Percentiles rank a stretch among this genome's conserved stretches.
These are phyloP conservation scores for Balakata baccata DNA, from an alignment of 345 rosid species.

Conservation along the genomic window DNA sequence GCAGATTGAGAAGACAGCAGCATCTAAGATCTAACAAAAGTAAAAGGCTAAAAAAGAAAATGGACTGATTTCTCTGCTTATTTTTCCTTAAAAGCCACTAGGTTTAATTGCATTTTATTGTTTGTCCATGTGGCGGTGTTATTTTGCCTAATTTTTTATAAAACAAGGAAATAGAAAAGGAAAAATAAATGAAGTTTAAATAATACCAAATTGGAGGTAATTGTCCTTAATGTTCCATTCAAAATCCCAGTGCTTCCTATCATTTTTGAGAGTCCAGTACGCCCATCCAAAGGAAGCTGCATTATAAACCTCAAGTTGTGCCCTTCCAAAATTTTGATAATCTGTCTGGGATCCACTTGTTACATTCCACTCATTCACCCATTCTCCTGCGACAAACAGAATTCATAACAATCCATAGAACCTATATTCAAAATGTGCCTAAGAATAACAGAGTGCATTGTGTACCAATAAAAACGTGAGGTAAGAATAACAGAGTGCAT, in stretches of 20 bases:
- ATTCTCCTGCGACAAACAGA: constrained; percentile 51
- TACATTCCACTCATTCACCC: constrained; percentile 77
- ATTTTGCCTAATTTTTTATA: not conserved
- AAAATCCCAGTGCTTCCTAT: constrained; percentile 74
- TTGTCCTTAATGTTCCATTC: constrained; percentile 63
- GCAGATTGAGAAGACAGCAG: not conserved
- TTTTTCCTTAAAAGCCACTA: too few relatives aligned
- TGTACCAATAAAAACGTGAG: constrained; percentile 58
- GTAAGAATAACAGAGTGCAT: constrained; percentile 7
- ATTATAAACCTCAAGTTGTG: constrained; percentile 58
- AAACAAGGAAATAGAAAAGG: too few relatives aligned
- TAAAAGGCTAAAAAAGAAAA: not conserved
- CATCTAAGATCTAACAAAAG: too few relatives aligned
- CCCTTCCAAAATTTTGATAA: constrained; percentile 60
- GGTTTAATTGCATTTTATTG: too few relatives aligned
- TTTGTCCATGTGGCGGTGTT: too few relatives aligned
- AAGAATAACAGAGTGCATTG: not conserved
- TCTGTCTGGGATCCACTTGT: constrained; percentile 47
- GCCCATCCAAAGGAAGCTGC: constrained; percentile 80
- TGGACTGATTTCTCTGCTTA: not conserved
- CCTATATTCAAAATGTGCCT: too few relatives aligned
- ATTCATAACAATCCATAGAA: not conserved
- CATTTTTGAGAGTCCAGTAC: constrained; percentile 69
- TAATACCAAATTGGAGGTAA: constrained; percentile 58
- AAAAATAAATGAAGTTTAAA: not conserved